A percentile compares a stretch with the other conserved stretches of the same genome.
These are phyloP conservation scores for Globisporangium megalacanthum DNA, from an alignment of 352 stramenopile species.

Conservation along the genomic window DNA sequence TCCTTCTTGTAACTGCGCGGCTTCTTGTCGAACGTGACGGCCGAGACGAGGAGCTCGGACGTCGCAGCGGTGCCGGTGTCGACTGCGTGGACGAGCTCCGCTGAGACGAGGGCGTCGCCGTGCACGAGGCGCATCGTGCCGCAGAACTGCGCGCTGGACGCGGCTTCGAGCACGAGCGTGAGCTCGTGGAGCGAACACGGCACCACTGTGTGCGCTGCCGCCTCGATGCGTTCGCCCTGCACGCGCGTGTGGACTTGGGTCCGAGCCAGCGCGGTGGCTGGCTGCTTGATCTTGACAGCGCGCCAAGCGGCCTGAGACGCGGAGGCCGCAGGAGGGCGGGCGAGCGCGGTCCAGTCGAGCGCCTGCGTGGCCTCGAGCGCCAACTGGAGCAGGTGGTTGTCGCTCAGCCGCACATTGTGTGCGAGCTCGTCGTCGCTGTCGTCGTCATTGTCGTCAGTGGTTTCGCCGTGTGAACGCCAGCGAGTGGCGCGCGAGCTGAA, in stretches of 20 bases:
- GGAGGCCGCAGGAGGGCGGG: not conserved
- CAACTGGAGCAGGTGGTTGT: slow-evolving; percentile 34
- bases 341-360: slow-evolving; percentile 32
- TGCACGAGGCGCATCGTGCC: slow-evolving; percentile 5
- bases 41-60: slow-evolving; percentile 7
- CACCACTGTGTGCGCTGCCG: slow-evolving; percentile 5
- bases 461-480: too few relatives aligned
- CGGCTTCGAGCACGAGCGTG: slow-evolving; percentile 2
- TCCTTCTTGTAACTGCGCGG: not conserved
- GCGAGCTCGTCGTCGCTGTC: not conserved
- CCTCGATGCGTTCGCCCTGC: slow-evolving; percentile 2
- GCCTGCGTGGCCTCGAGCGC: slow-evolving; percentile 19
- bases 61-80: not conserved
- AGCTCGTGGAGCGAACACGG: slow-evolving; percentile 8
- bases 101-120: slow-evolving; percentile 6
- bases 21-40: slow-evolving; percentile 3
- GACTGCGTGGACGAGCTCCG: slow-evolving; percentile 4
- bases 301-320: not conserved
- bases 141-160: not conserved
- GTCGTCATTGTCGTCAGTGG: not conserved
- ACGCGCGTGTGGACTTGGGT: slow-evolving; percentile 1
- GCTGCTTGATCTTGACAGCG: slow-evolving; percentile 2
- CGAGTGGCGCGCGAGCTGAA: too few relatives aligned
- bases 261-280: not conserved
- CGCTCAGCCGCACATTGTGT: slow-evolving; percentile 19